Conservation (phyloP, 1,284 basidiomycete genomes). For the Ganoderma sp. region DNA sequence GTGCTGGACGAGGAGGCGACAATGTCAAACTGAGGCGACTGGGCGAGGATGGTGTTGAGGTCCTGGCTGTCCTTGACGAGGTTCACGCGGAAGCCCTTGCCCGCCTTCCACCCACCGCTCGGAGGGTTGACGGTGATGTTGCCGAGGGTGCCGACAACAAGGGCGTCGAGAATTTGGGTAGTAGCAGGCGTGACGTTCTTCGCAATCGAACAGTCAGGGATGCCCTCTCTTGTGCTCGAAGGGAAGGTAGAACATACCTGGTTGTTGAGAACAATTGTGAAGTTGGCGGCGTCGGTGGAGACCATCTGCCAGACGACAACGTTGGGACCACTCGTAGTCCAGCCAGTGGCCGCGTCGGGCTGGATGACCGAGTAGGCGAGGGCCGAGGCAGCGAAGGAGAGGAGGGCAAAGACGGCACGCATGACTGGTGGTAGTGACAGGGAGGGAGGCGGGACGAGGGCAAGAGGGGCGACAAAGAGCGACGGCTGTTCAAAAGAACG, state of each 20-base stretch:
- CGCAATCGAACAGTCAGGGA: constrained; percentile 13
- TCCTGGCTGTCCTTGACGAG: constrained; percentile 57
- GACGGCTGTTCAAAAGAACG: constrained; percentile 24
- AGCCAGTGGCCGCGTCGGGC: constrained; percentile 57
- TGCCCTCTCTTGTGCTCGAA: background rate
- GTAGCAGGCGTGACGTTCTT: constrained; percentile 40
- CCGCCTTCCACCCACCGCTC: constrained; percentile 62
- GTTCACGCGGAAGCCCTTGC: constrained; percentile 70
- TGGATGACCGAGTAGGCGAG: constrained; percentile 65
- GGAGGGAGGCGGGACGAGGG: constrained; percentile 13
- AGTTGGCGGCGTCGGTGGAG: constrained; percentile 65
- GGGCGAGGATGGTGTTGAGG: constrained; percentile 62
- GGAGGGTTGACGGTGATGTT: constrained; percentile 53
- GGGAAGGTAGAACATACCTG: constrained; percentile 44
- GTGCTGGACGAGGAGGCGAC: constrained; percentile 39
- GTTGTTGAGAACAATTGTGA: constrained; percentile 73
- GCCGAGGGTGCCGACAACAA: constrained; percentile 52
- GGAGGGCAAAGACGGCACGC: constrained; percentile 48
- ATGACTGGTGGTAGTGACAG: constrained; percentile 50
- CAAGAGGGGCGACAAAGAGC: constrained; percentile 20
- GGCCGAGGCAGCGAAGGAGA: constrained; percentile 60
- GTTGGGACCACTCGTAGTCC: constrained; percentile 66
- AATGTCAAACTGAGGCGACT: constrained; percentile 67
- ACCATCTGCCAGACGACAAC: constrained; percentile 69
- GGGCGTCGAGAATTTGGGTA: constrained; percentile 53